Evolutionary conservation across 2,329 filamentous ascomycete genomes (phyloP).

Genomic region (Aspergillus felis): DNA sequence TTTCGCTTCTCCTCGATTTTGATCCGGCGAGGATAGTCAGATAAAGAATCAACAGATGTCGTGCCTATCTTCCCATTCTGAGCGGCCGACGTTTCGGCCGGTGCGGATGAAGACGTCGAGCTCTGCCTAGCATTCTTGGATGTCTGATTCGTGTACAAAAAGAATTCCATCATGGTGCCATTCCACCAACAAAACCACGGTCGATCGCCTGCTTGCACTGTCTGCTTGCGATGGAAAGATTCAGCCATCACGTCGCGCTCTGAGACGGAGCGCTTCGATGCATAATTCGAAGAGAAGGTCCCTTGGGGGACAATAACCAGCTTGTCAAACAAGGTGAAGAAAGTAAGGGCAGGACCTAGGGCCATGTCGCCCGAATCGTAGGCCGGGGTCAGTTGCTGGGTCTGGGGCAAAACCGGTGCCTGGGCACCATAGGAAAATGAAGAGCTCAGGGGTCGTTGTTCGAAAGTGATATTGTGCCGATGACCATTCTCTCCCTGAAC

Average conservation of each 20-base stretch:
- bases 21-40: constrained; percentile 53
- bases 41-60: constrained; percentile 8
- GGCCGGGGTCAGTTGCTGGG: constrained; percentile 52
- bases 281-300: constrained; percentile 27
- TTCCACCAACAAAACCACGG: constrained; percentile 72
- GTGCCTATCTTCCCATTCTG: constrained; percentile 11
- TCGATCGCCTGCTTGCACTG: constrained; percentile 52
- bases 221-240: constrained; percentile 35
- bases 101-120: constrained; percentile 14
- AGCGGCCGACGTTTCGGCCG: constrained; percentile 16
- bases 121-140: constrained; percentile 26
- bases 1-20: constrained; percentile 64
- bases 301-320: constrained; percentile 51
- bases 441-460: constrained; percentile 34
- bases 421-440: constrained; percentile 60
- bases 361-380: constrained; percentile 53
- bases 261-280: constrained; percentile 26
- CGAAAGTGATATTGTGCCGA: constrained; percentile 33
- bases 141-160: constrained; percentile 59
- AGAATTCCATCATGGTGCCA: constrained; percentile 61
- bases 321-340: constrained; percentile 61
- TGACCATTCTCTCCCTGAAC: constrained; percentile 22
- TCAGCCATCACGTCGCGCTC: constrained; percentile 22
- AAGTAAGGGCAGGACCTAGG: constrained; percentile 62
- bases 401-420: constrained; percentile 46